These are phyloP conservation scores for Ogataea wickerhamii DNA, from an alignment of 805 yeast genomes.

Conservation along the genomic window DNA sequence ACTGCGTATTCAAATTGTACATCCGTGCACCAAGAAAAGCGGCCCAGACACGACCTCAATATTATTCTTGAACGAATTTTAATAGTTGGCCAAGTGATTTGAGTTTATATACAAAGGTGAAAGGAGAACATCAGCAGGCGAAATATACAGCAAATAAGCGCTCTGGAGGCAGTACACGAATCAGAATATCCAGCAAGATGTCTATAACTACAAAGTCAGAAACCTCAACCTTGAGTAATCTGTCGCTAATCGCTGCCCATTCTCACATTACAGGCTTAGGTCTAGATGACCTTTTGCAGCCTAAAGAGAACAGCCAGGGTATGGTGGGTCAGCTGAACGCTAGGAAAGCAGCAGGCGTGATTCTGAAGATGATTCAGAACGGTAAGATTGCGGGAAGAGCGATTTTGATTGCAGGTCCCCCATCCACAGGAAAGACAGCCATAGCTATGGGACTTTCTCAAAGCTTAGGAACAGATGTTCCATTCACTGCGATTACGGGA, in stretches of 20 bases:
- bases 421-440: conserved; percentile 98
- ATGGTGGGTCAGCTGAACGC: conserved; percentile 76
- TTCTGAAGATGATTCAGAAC: conserved; percentile 88
- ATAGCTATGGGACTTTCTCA: conserved; percentile 94
- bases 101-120: too few species aligned
- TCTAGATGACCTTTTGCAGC: conserved; percentile 82
- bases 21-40: too few species aligned
- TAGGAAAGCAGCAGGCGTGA: conserved; percentile 90
- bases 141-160: too few species aligned
- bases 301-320: conserved; percentile 84
- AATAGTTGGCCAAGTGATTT: too few species aligned
- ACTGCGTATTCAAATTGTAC: too few species aligned
- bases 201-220: conserved; percentile 22
- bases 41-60: too few species aligned
- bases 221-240: conserved; percentile 15
- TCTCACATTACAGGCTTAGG: conserved; percentile 96
- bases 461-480: conserved; percentile 94
- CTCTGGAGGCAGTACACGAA: too few species aligned
- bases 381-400: conserved; percentile 95
- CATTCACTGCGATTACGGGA: conserved; percentile 96
- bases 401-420: conserved; percentile 93
- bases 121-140: too few species aligned
- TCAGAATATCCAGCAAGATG: too few species aligned
- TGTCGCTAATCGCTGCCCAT: conserved; percentile 67
- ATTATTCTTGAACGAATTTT: too few species aligned